These are phyloP conservation scores for Cladorrhinum sp. DNA, from an alignment of 2,329 filamentous ascomycete genomes.

Conservation along the genomic window DNA sequence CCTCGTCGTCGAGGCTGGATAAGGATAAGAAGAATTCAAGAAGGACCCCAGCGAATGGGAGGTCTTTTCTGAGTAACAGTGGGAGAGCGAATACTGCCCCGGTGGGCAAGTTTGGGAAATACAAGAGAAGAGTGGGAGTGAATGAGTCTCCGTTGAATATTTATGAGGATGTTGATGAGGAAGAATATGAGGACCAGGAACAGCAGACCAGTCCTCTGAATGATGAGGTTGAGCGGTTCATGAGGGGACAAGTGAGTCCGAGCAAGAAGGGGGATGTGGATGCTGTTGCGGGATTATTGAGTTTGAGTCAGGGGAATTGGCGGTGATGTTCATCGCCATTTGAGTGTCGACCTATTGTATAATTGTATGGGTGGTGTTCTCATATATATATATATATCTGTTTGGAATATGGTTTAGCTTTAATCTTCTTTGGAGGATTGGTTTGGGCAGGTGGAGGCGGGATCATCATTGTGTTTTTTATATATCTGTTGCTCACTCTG, in stretches of 20 bases:
- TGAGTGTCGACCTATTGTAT: background rate
- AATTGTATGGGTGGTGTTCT: background rate
- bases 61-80: conserved; percentile 33
- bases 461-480: background rate
- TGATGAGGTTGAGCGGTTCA: conserved; percentile 69
- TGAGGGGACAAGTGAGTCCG: conserved; percentile 62
- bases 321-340: conserved; percentile 42
- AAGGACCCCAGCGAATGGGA: conserved; percentile 37
- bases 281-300: conserved; percentile 83
- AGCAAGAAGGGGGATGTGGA: conserved; percentile 80
- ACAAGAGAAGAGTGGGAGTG: conserved; percentile 23
- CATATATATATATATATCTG: too few relatives aligned
- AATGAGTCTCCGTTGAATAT: conserved; percentile 41
- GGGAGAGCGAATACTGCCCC: conserved; percentile 27
- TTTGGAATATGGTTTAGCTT: too few relatives aligned
- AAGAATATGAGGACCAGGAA: conserved; percentile 25
- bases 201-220: conserved; percentile 29
- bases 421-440: too few relatives aligned
- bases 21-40: conserved; percentile 34
- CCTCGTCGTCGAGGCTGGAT: conserved; percentile 20
- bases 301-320: conserved; percentile 91
- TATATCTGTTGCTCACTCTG: too few relatives aligned
- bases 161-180: conserved; percentile 47
- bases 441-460: background rate
- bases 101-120: conserved; percentile 19